Evolutionary conservation across 225 moss, liverwort and hornwort genomes (phyloP), one percentile per base, ranked within the genome.

Genomic region (Marchantia polymorpha): DNA sequence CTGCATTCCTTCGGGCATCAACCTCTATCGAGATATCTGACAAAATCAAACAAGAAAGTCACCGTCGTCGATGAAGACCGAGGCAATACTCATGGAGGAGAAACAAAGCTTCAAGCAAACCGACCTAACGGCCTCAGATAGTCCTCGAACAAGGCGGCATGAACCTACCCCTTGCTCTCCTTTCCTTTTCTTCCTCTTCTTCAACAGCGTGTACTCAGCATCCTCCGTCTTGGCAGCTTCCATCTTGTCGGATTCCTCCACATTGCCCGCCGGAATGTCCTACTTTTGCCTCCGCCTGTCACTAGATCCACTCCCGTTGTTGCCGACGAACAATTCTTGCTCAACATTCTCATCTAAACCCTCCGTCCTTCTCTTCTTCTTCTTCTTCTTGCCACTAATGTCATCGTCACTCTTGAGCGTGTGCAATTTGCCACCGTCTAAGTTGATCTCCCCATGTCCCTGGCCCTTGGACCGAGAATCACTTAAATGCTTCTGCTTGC

Each of bases 121-220:
- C 67, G 30, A 30, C 31, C 67, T 67, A 39, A 31, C 67, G 14
- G 67, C 67, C 30, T 27, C 30, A 7, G 14, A 8, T 12, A 31
- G 31, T 67, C 67, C 30, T 2, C 3, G 31, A 12, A 29, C 6
- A 27, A 14, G 9, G 9, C 0, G 4, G 10, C 4, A 17, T 55
- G n/a, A 22, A 61, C 6, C 22, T 17, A 5, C 61, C 17, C 23
- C 22, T 61, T 15, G 3, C 64, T 75, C 53, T 54, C 26, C 83
- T 69, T 50, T 11, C 64, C 56, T 59, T 0, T 26, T 73, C 61
- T 79, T 90, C 73, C 82, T 88, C 76, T 85, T 88, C 23, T 83
- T 85, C 59, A 25, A 22, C 81, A 76, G 50, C 81, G 69, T 72
- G 19, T 65, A 71, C 27, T 76, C 78, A 67, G 48, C 50, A 73